Conservation (phyloP, 352 stramenopile genomes). For the Globisporangium abappressorium region DNA sequence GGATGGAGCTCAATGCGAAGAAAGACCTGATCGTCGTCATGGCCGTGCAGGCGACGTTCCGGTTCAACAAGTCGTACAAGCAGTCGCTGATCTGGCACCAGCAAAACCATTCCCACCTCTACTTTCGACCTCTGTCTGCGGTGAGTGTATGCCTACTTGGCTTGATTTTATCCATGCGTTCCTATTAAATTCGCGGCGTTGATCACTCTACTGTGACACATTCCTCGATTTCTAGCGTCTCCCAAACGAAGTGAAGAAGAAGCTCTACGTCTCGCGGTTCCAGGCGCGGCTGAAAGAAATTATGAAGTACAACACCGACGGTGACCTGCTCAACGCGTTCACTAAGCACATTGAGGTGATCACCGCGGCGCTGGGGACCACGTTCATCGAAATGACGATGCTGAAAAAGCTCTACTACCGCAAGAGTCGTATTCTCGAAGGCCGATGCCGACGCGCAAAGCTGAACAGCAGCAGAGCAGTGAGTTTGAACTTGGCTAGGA, state of each 20-base stretch:
- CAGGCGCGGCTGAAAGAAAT: constrained; percentile 68
- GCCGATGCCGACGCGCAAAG: constrained; percentile 14
- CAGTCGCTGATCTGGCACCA: constrained; percentile 69
- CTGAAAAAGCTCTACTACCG: constrained; percentile 55
- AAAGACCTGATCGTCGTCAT: constrained; percentile 65
- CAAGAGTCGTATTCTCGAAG: constrained; percentile 22
- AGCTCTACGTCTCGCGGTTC: constrained; percentile 62
- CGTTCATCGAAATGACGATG: constrained; percentile 50
- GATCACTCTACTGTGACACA: neutral
- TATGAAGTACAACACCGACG: constrained; percentile 77
- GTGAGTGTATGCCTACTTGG: constrained; percentile 19
- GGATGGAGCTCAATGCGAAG: constrained; percentile 57
- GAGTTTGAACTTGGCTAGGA: neutral
- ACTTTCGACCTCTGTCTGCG: constrained; percentile 56
- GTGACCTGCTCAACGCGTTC: constrained; percentile 64
- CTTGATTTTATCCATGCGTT: neutral
- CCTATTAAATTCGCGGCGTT: neutral
- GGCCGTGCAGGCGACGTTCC: constrained; percentile 65
- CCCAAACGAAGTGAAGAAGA: constrained; percentile 77
- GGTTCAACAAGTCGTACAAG: constrained; percentile 63
- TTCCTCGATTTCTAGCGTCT: constrained; percentile 27
- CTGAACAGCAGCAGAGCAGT: neutral
- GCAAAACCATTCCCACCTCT: constrained; percentile 39
- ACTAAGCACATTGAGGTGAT: constrained; percentile 73
- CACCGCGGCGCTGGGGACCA: constrained; percentile 51